Percentiles rank a stretch among this genome's conserved stretches.
Evolutionary conservation across 306 rosid genomes (phyloP).

Genomic region (Prunus mira): DNA sequence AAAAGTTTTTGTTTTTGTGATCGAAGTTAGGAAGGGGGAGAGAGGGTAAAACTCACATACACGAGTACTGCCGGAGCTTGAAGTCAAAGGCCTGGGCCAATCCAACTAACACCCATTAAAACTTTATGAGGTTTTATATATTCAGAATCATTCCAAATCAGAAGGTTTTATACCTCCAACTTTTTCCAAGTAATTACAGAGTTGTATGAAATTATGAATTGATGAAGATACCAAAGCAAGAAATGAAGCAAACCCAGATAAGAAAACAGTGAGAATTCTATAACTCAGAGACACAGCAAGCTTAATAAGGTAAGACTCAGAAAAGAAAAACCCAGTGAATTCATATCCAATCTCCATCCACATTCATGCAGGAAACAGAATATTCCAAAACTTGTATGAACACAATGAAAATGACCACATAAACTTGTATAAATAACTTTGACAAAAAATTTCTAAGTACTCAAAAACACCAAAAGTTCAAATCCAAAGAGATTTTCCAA

Average conservation of each 20-base stretch:
- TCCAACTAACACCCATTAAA: too few species aligned
- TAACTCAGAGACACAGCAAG: neutral
- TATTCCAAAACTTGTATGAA: neutral
- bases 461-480: neutral
- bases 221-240: neutral
- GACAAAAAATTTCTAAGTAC: neutral
- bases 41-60: too few species aligned
- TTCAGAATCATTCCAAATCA: too few species aligned
- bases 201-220: neutral
- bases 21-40: too few species aligned
- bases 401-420: neutral
- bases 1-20: neutral
- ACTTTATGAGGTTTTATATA: neutral
- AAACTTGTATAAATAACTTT: neutral
- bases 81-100: too few species aligned
- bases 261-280: neutral
- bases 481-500: neutral
- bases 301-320: neutral
- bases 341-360: neutral
- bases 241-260: constrained; percentile 10
- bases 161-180: neutral
- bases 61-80: too few species aligned
- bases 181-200: neutral
- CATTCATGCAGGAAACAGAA: neutral
- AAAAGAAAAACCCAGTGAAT: neutral